phyloP scores from a whole-genome alignment of 306 rosid species.

The Leucaena leucocephala region DNA sequence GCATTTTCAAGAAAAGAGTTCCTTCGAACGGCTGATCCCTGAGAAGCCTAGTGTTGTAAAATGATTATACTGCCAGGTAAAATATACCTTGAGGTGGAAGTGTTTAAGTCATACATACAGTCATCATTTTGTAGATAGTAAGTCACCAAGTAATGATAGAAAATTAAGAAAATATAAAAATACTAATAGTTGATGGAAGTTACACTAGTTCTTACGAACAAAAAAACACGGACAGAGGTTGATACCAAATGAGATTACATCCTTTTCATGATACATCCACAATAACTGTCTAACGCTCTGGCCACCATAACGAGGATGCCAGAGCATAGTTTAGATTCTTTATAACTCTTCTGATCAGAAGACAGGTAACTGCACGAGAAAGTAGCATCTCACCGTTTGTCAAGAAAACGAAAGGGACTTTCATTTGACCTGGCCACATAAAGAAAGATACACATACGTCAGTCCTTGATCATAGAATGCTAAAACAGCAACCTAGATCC shows the following conservation, averaged over 20 bases:
- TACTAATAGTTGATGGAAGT: too few species aligned
- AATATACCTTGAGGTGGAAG: background rate
- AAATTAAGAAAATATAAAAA: background rate
- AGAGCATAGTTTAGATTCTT: background rate
- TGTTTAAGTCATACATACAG: background rate
- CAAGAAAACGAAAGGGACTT: constrained; percentile 72
- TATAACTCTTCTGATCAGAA: constrained; percentile 5
- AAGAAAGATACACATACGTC: constrained; percentile 20
- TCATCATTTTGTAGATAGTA: background rate
- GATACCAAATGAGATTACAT: background rate
- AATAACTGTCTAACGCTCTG: background rate
- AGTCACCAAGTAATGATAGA: background rate
- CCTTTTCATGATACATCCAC: background rate
- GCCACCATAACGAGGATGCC: background rate
- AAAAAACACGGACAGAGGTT: background rate
- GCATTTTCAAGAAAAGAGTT: background rate
- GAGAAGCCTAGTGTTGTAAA: background rate
- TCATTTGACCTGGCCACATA: constrained; percentile 57
- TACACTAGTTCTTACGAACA: background rate
- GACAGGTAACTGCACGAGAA: constrained; percentile 11
- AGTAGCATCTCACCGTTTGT: constrained; percentile 76
- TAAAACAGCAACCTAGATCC: background rate
- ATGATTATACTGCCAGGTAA: background rate
- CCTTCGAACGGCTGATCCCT: background rate
- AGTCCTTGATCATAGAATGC: background rate